Evolutionary conservation across 2,329 filamentous ascomycete genomes (phyloP).

Genomic region (Tolypocladium tropicale): DNA sequence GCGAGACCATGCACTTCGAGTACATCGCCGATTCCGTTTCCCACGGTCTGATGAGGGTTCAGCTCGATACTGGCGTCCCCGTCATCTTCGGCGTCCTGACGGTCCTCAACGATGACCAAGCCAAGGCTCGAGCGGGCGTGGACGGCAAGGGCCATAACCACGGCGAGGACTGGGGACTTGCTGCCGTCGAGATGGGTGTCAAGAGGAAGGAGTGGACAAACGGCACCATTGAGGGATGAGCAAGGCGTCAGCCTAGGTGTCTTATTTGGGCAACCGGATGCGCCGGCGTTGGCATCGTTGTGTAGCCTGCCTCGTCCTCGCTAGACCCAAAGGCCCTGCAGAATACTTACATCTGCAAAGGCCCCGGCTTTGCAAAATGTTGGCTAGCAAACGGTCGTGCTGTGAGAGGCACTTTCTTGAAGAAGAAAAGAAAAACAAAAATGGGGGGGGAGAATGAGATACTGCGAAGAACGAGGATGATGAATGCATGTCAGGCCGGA

Average conservation of each 20-base stretch:
- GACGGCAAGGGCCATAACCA: constrained; percentile 68
- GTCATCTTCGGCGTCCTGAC: constrained; percentile 91
- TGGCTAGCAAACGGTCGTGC: background rate
- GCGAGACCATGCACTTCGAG: constrained; percentile 98
- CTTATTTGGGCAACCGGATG: background rate
- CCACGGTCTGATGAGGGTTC: constrained; percentile 88
- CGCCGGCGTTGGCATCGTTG: background rate
- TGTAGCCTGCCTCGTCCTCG: background rate
- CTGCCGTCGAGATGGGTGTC: constrained; percentile 85
- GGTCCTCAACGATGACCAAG: constrained; percentile 80
- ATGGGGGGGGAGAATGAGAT: background rate
- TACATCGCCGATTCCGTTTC: constrained; percentile 91
- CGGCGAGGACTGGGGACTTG: constrained; percentile 90
- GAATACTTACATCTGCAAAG: background rate
- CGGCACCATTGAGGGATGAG: constrained; percentile 45
- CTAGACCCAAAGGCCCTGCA: background rate
- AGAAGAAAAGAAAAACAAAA: background rate
- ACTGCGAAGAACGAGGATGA: background rate
- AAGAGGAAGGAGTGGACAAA: constrained; percentile 79
- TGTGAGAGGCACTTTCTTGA: background rate
- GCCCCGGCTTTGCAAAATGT: background rate
- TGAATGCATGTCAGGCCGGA: background rate
- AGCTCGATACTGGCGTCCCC: constrained; percentile 79
- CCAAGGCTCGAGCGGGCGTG: constrained; percentile 71
- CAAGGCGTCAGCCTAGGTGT: background rate